A percentile compares a stretch with the other conserved stretches of the same genome.
Conservation (phyloP, 2,329 filamentous ascomycete species). For the Sordariomycetes sp. region DNA sequence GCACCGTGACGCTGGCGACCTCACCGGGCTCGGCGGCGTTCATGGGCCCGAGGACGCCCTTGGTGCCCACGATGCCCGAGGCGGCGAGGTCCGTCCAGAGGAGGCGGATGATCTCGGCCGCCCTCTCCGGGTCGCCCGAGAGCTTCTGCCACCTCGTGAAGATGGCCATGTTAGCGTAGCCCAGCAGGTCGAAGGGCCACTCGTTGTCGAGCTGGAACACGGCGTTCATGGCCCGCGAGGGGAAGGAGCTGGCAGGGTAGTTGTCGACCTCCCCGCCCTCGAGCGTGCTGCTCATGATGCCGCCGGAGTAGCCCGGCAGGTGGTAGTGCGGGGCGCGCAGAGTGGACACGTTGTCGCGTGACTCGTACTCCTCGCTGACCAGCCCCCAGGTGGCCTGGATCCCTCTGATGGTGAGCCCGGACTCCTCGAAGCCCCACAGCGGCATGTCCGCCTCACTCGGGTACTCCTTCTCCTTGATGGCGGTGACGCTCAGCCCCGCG, state of each 20-base stretch:
- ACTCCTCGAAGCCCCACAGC: slow-evolving; percentile 21
- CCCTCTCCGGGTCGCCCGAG: slow-evolving; percentile 12
- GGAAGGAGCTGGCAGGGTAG: slow-evolving; percentile 21
- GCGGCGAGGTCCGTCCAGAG: slow-evolving; percentile 30
- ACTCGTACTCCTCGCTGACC: slow-evolving; percentile 9
- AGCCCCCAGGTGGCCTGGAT: slow-evolving; percentile 13
- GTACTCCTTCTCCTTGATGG: slow-evolving; percentile 25
- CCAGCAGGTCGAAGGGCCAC: slow-evolving; percentile 6
- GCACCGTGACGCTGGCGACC: slow-evolving; percentile 5
- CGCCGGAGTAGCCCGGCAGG: background rate
- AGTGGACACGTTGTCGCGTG: slow-evolving; percentile 6
- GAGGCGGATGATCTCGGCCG: slow-evolving; percentile 26
- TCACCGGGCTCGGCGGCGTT: slow-evolving; percentile 8
- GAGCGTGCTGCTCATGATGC: too few species aligned
- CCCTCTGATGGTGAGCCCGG: slow-evolving; percentile 4
- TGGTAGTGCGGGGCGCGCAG: background rate
- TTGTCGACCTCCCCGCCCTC: slow-evolving; percentile 11
- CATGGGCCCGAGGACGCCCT: slow-evolving; percentile 10
- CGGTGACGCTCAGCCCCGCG: slow-evolving; percentile 18
- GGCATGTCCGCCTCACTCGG: slow-evolving; percentile 15
- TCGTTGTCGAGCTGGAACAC: slow-evolving; percentile 10
- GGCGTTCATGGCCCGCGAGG: slow-evolving; percentile 12
- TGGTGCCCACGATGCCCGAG: slow-evolving; percentile 12
- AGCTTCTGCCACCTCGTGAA: slow-evolving; percentile 27
- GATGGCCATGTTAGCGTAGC: slow-evolving; percentile 21